phyloP scores from a whole-genome alignment of 208 protist genomes.

The Naegleria lovaniensis region DNA sequence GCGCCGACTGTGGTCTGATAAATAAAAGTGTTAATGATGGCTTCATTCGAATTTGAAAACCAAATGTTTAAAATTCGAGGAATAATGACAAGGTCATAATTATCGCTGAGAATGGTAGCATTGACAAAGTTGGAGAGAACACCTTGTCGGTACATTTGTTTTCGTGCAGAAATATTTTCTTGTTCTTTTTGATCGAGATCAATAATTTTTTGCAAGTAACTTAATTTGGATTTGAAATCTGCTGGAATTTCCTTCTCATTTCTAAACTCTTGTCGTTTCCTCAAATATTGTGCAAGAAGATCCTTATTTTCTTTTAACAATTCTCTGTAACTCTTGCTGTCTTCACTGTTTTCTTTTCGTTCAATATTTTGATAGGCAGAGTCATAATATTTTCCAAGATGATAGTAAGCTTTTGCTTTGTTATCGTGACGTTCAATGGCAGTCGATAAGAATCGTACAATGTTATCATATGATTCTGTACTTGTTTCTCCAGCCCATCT shows the following conservation, averaged over 20 bases:
- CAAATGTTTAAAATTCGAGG: neutral
- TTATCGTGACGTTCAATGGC: neutral
- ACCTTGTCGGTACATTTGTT: neutral
- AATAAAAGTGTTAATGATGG: neutral
- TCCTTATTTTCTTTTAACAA: neutral
- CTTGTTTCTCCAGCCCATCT: neutral
- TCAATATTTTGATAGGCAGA: neutral
- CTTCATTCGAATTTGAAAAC: neutral
- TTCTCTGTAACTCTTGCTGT: neutral
- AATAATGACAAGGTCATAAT: neutral
- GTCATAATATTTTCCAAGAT: constrained; percentile 7
- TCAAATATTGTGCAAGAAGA: neutral
- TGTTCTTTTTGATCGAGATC: neutral
- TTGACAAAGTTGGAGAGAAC: neutral
- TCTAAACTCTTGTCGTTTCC: neutral
- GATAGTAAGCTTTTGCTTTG: neutral
- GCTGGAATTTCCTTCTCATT: neutral
- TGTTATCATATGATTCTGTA: neutral
- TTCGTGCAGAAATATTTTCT: neutral
- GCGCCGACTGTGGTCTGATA: neutral
- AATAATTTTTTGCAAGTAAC: neutral
- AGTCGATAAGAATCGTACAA: neutral
- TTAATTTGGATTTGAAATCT: neutral
- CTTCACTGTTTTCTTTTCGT: neutral
- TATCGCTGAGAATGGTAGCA: neutral